These are phyloP conservation scores for Candida qinlingensis DNA, from an alignment of 805 yeast species.

Conservation along the genomic window DNA sequence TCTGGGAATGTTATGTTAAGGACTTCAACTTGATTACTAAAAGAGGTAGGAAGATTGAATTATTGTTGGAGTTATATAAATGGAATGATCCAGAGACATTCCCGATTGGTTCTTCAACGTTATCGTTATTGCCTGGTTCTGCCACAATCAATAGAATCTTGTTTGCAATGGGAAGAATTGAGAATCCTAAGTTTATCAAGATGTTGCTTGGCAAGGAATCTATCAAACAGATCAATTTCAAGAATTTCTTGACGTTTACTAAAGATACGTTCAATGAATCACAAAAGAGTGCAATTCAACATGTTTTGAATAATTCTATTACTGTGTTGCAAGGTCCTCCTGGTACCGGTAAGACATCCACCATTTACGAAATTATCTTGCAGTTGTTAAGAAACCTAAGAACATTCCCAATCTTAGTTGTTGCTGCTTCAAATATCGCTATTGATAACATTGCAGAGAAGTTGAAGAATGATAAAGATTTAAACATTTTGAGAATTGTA, in stretches of 20 bases:
- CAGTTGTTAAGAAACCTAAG: constrained; percentile 50
- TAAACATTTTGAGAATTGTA: constrained; percentile 49
- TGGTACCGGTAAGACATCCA: constrained; percentile 76
- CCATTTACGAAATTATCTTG: constrained; percentile 56
- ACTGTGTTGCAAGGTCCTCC: constrained; percentile 75
- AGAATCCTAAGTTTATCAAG: constrained; percentile 45
- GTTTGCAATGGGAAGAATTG: constrained; percentile 58
- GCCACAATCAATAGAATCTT: constrained; percentile 59
- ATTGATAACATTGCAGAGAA: constrained; percentile 74
- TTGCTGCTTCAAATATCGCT: constrained; percentile 72
- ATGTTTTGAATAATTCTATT: constrained; percentile 29
- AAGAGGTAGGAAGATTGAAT: constrained; percentile 31
- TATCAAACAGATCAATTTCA: constrained; percentile 50
- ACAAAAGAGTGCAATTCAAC: constrained; percentile 43
- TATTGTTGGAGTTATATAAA: constrained; percentile 46
- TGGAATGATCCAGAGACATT: constrained; percentile 51
- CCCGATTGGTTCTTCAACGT: constrained; percentile 37
- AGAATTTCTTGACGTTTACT: constrained; percentile 46
- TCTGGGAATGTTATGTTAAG: constrained; percentile 58
- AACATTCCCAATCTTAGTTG: constrained; percentile 61
- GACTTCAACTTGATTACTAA: constrained; percentile 31
- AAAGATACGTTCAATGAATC: constrained; percentile 50
- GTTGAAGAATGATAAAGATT: constrained; percentile 44
- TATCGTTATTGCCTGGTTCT: constrained; percentile 52
- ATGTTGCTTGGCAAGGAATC: constrained; percentile 52